Evolutionary conservation across 2,329 filamentous ascomycete species (phyloP).

Genomic region (Penicillium oxalicum): DNA sequence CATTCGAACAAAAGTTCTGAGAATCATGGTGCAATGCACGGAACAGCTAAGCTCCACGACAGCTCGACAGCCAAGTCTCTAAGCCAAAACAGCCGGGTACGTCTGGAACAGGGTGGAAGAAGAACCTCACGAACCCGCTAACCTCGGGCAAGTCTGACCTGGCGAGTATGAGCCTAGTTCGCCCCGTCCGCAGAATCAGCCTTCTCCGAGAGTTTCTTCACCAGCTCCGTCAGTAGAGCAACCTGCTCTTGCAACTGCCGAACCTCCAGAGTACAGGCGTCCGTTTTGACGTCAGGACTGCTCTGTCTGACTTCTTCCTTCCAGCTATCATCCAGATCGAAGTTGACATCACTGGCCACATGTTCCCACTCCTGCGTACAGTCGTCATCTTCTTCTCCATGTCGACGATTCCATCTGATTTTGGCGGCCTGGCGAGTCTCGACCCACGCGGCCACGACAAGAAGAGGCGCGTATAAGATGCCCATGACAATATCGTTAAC

Average conservation of each 20-base stretch:
- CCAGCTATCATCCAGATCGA: constrained; percentile 76
- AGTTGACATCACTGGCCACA: constrained; percentile 61
- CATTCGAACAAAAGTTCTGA: too few species aligned
- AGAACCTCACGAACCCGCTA: too few species aligned
- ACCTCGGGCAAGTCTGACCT: too few species aligned
- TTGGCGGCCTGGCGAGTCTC: constrained; percentile 61
- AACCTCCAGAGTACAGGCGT: constrained; percentile 65
- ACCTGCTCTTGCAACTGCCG: constrained; percentile 46
- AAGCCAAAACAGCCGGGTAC: too few species aligned
- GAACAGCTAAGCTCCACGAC: too few species aligned
- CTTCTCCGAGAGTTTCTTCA: constrained; percentile 51
- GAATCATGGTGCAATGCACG: too few species aligned
- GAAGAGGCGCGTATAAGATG: constrained; percentile 73
- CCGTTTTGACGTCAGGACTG: constrained; percentile 75
- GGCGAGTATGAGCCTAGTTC: background rate
- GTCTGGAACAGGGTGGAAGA: too few species aligned
- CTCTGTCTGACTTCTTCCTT: constrained; percentile 68
- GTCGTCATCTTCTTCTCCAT: constrained; percentile 87
- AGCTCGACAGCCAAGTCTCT: too few species aligned
- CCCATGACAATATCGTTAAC: constrained; percentile 89
- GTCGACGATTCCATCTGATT: constrained; percentile 66
- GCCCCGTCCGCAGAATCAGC: constrained; percentile 5
- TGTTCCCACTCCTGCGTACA: constrained; percentile 91
- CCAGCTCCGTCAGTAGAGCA: constrained; percentile 56
- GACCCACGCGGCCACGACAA: constrained; percentile 69